phyloP scores from a whole-genome alignment of 805 yeast genomes.

The Pichia manshurica region DNA sequence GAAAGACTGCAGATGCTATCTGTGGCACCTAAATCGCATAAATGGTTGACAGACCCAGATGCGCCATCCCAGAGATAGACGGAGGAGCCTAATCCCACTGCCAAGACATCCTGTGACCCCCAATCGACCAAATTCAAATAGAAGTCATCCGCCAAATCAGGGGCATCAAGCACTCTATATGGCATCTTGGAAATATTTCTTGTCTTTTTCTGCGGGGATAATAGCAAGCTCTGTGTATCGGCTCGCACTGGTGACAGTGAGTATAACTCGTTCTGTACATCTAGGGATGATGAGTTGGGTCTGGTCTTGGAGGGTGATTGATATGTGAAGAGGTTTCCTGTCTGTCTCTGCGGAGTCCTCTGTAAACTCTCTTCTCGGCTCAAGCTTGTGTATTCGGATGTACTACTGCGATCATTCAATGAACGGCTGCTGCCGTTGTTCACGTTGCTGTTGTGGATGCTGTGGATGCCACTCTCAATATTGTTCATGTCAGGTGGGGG shows the following conservation, averaged over 20 bases:
- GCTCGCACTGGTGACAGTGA: conserved; percentile 83
- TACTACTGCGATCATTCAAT: conserved; percentile 5
- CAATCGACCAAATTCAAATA: conserved; percentile 90
- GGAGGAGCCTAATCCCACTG: conserved; percentile 83
- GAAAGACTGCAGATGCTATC: conserved; percentile 78
- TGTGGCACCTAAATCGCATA: conserved; percentile 61
- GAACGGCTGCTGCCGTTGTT: neutral
- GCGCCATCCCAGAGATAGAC: conserved; percentile 90
- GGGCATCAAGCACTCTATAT: conserved; percentile 91
- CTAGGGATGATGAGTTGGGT: conserved; percentile 53
- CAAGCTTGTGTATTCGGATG: neutral
- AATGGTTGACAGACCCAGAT: conserved; percentile 72
- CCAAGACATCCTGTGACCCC: conserved; percentile 85
- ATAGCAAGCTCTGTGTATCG: conserved; percentile 72
- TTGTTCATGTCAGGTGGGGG: conserved; percentile 11
- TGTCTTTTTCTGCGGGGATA: conserved; percentile 77
- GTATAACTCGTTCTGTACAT: conserved; percentile 67
- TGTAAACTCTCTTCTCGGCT: conserved; percentile 19
- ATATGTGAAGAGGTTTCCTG: conserved; percentile 63
- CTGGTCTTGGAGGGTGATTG: conserved; percentile 63
- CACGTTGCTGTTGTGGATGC: neutral
- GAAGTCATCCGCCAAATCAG: conserved; percentile 89
- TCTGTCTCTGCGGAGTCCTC: conserved; percentile 30
- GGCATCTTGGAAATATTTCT: conserved; percentile 82
- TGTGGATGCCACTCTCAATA: neutral